Conservation (phyloP, 139 green algal species). For the Limnomonas spitsbergensis region DNA sequence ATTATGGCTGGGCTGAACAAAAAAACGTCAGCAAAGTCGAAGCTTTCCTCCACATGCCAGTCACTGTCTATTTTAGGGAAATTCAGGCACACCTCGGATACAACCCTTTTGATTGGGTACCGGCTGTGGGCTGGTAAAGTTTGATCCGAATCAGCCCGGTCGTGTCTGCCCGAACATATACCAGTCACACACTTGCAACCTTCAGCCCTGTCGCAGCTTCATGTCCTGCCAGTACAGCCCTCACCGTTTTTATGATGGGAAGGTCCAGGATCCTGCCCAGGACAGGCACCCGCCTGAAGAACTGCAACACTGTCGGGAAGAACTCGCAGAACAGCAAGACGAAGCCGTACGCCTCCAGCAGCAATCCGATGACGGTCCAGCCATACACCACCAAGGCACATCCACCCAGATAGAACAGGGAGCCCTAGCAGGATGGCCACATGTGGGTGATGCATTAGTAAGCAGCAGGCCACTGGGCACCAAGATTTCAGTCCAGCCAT, state of each 20-base stretch:
- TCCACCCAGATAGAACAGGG: constrained; percentile 80
- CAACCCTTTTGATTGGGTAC: neutral
- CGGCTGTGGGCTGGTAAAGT: neutral
- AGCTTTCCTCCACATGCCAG: neutral
- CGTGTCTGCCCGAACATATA: no score
- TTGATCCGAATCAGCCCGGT: neutral
- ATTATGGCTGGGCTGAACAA: no score
- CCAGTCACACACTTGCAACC: no score
- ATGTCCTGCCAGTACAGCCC: no score
- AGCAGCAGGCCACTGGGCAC: no score
- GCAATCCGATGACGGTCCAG: constrained; percentile 82
- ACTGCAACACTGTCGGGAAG: constrained; percentile 83
- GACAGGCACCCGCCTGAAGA: constrained; percentile 6
- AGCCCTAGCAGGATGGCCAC: constrained; percentile 53
- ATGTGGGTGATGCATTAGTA: neutral
- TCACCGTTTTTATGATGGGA: constrained; percentile 15
- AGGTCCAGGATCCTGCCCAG: neutral
- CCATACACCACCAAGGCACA: constrained; percentile 79
- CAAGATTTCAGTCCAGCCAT: constrained; percentile 87
- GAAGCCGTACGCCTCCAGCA: constrained; percentile 90
- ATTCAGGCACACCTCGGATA: neutral
- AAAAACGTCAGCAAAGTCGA: neutral
- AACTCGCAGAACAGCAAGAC: constrained; percentile 93
- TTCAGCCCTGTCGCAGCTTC: no score
- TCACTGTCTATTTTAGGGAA: no score